Evolutionary conservation across 805 yeast species (phyloP), one percentile per base, ranked within the genome.

Genomic region (Peterozyma xylosa): DNA sequence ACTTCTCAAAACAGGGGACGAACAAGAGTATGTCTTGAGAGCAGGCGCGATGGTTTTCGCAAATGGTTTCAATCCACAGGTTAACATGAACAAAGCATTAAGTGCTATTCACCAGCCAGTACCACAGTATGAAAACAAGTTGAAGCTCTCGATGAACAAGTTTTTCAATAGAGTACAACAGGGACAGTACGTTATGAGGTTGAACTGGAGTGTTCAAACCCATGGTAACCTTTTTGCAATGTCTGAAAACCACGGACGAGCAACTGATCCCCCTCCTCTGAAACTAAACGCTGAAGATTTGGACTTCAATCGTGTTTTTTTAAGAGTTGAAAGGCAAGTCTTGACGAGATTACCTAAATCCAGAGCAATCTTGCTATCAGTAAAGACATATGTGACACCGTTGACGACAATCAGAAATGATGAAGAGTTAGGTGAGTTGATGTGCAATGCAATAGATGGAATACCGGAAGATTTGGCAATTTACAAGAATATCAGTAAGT

Each of bases 31-130:
- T 55, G 64, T 71, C 27, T 57, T 80, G 37, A 66, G 81, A 42
- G 80, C 78, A 0, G 76, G 79, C 7, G 63, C 73, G 3, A 71
- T 80, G 18, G 78, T 80, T 7, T 82, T 81, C 51, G 87, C 91
- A 1, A 77, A 82, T 1, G 91, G 91, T 2, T 85, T 85, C 59
- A 78, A 78, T 53, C 90, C 91, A 4, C 59, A 68, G 4, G 61
- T 56, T 9, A 71, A 75, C 49, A 68, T 75, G 48, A 65, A 78
- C 53, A 60, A 67, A 51, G 78, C 82, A 2, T 60, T 85, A 35
- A 74, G 85, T 0, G 63, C 57, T 39, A 74, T 82, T 46, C 88
- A 82, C 52, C 70, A 63, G 4, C 85, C 85, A 0, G 86, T 81
- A 1, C 88, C 87, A 1, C 73, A 74, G 50, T 82, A 82, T 51